Evolutionary conservation across 2,329 filamentous ascomycete genomes (phyloP), one percentile per base, ranked within the genome.

Genomic region (Seiridium cupressi): DNA sequence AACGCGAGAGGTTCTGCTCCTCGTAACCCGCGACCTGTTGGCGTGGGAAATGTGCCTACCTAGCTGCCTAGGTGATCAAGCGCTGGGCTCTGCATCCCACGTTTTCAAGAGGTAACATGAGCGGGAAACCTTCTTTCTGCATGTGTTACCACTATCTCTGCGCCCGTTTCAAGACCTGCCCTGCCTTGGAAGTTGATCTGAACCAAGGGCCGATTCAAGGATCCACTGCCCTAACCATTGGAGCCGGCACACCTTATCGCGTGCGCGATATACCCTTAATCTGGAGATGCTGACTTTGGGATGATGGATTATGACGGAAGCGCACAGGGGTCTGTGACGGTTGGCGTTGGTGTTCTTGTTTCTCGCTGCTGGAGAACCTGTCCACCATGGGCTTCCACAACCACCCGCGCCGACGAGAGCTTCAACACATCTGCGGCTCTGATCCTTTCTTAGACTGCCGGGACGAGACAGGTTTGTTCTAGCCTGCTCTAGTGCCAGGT

Each of bases 131-230:
- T 53, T 53, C 35, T 38, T 53, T 26, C 31, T 55, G 35, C 38
- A 55, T 55, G 49, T 53, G 49, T 34, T 53, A 38, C 11, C 51
- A 31, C 46, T 35, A 51, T 58, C 46, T 58, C 34, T 38, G 56
- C 36, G 11, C 38, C 34, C 38, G 36, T 51, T 51, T 47, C 54
- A 57, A 57, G 54, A 47, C 54, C 54, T 57, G 54, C 54, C 54
- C 47, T 57, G 54, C 54, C 54, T 57, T 57, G 54, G 42, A 57
- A 57, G 44, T 35, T 57, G 54, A 26, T 47, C 44, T 13, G 44
- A 40, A n/a, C 38, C 54, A 57, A 57, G 42, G 42, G 42, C 54
- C 42, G 54, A 57, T 57, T 48, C 8, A 31, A 7, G 46, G 46
- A 48, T 48, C 46, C 46, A 48, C 46, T n/a, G n/a, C 8, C 46